These are phyloP conservation scores for Paecilomyces niveus DNA, from an alignment of 2,329 filamentous ascomycete genomes.

Conservation along the genomic window DNA sequence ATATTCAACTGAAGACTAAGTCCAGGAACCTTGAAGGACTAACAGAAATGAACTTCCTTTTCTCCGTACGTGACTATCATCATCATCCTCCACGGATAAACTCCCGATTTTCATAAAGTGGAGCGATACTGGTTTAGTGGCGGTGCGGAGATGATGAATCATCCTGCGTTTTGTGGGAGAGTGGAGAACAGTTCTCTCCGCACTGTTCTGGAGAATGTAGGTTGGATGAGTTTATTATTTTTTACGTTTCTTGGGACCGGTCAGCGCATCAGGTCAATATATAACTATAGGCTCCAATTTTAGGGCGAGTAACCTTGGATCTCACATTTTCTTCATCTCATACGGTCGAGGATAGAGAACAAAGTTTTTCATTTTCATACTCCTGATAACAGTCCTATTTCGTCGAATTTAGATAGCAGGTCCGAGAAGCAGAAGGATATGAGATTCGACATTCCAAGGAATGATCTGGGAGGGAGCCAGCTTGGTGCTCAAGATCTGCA, in stretches of 20 bases:
- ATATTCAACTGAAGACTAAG: background rate
- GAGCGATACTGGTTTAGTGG: background rate
- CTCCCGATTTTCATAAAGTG: background rate
- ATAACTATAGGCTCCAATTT: background rate
- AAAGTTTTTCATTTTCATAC: background rate
- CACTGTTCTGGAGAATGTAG: background rate
- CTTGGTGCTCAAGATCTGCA: background rate
- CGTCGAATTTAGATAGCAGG: background rate
- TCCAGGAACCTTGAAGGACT: background rate
- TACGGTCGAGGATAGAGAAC: background rate
- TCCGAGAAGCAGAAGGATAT: background rate
- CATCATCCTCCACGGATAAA: background rate
- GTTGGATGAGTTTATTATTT: background rate
- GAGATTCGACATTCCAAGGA: background rate
- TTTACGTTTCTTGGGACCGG: background rate
- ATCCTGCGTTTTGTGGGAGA: background rate
- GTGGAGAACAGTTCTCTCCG: background rate
- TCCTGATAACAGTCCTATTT: background rate
- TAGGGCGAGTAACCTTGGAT: background rate
- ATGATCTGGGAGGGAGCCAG: background rate
- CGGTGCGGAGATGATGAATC: background rate
- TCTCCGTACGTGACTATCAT: background rate
- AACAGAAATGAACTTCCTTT: background rate
- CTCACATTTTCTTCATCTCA: background rate
- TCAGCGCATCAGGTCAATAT: background rate